phyloP scores from a whole-genome alignment of 208 protist species.

The Trypanosoma rangeli region DNA sequence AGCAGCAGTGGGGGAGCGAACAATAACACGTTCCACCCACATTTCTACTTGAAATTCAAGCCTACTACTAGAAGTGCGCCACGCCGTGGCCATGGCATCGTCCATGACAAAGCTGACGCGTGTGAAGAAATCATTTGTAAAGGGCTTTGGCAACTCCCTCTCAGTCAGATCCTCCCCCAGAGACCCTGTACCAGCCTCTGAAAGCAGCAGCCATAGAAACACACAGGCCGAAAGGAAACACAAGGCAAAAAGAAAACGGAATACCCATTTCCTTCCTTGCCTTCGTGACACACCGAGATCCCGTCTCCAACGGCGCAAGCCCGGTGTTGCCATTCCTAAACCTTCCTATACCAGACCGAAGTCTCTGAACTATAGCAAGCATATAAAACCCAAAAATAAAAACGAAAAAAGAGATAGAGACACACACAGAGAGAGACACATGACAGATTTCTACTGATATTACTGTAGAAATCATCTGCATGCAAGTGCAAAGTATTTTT shows the following conservation, averaged over 20 bases:
- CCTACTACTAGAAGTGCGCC: slow-evolving; percentile 12
- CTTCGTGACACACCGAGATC: not conserved
- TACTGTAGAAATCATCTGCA: not conserved
- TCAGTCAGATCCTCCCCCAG: not conserved
- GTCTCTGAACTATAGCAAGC: too few relatives aligned
- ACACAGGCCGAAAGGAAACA: not conserved
- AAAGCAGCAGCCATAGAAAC: not conserved
- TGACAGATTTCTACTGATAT: not conserved
- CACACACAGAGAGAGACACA: not conserved
- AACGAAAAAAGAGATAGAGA: not conserved
- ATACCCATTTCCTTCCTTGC: not conserved
- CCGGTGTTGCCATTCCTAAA: not conserved
- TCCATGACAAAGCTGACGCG: slow-evolving; percentile 25
- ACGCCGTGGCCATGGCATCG: slow-evolving; percentile 15
- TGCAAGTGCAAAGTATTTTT: not conserved
- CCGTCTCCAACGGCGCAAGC: not conserved
- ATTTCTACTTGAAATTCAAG: slow-evolving; percentile 16
- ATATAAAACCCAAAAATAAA: not conserved
- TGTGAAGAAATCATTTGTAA: not conserved
- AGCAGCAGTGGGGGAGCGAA: not conserved
- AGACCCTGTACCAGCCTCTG: not conserved
- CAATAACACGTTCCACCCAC: slow-evolving; percentile 6
- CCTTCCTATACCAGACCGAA: too few relatives aligned
- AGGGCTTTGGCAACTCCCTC: not conserved
- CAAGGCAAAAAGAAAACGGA: not conserved